A percentile compares a stretch with the other conserved stretches of the same genome.
phyloP scores from a whole-genome alignment of 129 eudicot species.

The Smallanthus sonchifolius region DNA sequence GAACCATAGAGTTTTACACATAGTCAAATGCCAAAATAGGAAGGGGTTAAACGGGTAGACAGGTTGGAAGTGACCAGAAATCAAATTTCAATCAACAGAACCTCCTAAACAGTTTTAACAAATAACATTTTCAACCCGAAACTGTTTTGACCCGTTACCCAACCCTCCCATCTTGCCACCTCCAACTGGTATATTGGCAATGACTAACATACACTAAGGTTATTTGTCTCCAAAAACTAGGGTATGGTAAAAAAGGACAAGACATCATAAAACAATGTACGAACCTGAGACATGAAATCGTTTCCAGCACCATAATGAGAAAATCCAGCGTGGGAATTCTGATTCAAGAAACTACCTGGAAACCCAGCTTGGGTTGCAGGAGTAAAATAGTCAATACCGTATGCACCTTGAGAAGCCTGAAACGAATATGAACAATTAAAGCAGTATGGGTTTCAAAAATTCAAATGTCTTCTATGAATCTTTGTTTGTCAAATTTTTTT shows the following conservation, averaged over 20 bases:
- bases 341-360: slow-evolving; percentile 83
- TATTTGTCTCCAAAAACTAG: not conserved
- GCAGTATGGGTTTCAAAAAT: not conserved
- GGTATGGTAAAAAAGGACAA: not conserved
- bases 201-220: not conserved
- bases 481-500: not conserved
- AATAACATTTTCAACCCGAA: not conserved
- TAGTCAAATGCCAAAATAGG: not conserved
- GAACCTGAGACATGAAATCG: slow-evolving; percentile 98
- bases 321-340: slow-evolving; percentile 89
- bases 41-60: not conserved
- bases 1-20: no score
- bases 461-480: not conserved
- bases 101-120: no score
- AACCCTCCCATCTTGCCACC: not conserved
- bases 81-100: no score
- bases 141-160: not conserved
- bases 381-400: slow-evolving; percentile 71
- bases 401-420: slow-evolving; percentile 98
- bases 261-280: not conserved
- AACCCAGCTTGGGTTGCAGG: slow-evolving; percentile 84
- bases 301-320: slow-evolving; percentile 90
- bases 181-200: not conserved
- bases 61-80: not conserved
- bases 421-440: not conserved